phyloP scores from a whole-genome alignment of 1,139 yeast species.

The Geotrichum candidum region DNA sequence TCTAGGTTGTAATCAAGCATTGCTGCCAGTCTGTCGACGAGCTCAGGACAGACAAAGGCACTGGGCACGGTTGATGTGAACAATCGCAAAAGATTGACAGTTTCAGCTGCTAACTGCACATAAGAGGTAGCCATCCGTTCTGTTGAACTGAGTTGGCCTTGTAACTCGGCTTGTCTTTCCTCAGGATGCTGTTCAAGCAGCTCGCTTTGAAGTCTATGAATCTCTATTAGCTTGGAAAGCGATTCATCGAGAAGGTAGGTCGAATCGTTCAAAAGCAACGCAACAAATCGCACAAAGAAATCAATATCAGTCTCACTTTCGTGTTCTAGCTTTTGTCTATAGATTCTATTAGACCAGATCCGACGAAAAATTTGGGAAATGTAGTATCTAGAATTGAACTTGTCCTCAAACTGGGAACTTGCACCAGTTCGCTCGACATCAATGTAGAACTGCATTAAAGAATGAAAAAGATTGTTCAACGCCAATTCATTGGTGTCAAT shows the following conservation, averaged over 20 bases:
- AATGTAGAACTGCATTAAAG: conserved; percentile 82
- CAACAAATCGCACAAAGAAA: conserved; percentile 86
- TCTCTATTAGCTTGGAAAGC: conserved; percentile 66
- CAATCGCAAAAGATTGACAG: conserved; percentile 68
- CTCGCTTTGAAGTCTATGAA: conserved; percentile 69
- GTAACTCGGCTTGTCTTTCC: conserved; percentile 5
- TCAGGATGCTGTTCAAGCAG: conserved; percentile 20
- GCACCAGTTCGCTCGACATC: conserved; percentile 96
- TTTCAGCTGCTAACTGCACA: conserved; percentile 77
- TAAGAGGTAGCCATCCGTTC: conserved; percentile 77
- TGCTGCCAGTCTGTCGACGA: conserved; percentile 89
- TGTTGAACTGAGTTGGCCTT: conserved; percentile 46
- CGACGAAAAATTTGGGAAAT: conserved; percentile 78
- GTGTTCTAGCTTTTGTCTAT: conserved; percentile 58
- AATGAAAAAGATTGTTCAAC: conserved; percentile 62
- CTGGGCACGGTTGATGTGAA: conserved; percentile 83
- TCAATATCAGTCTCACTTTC: conserved; percentile 47
- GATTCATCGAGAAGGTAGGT: conserved; percentile 91
- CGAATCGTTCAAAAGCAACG: conserved; percentile 89
- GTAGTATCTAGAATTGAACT: conserved; percentile 83
- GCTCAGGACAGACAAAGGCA: conserved; percentile 82
- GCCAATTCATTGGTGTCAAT: conserved; percentile 62
- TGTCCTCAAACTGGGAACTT: conserved; percentile 90
- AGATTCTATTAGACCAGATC: conserved; percentile 69
- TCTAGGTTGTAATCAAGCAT: conserved; percentile 90